Evolutionary conservation across 257 asterid genomes (phyloP).

Genomic region (Fraxinus americana): DNA sequence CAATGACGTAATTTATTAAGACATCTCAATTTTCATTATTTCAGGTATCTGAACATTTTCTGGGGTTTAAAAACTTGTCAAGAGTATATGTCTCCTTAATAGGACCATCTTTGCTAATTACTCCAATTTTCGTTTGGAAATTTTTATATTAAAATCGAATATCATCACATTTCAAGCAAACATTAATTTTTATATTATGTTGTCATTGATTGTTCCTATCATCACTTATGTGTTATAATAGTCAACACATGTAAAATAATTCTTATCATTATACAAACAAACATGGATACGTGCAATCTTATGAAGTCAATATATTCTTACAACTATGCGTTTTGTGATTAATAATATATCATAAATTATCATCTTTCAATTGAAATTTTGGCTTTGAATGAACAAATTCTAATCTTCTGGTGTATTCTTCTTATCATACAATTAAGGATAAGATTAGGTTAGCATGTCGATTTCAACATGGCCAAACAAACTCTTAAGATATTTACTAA

Average conservation of each 20-base stretch:
- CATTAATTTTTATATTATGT: too few species aligned
- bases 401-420: neutral
- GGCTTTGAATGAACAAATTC: neutral
- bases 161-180: too few species aligned
- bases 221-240: neutral
- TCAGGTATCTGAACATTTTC: too few species aligned
- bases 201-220: neutral
- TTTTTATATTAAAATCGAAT: too few species aligned
- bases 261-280: neutral
- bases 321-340: neutral
- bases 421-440: neutral
- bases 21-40: too few species aligned
- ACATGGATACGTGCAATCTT: neutral
- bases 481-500: neutral
- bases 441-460: neutral
- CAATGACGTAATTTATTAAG: too few species aligned
- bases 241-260: neutral
- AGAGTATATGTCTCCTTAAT: too few species aligned
- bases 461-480: neutral
- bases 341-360: neutral
- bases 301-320: neutral
- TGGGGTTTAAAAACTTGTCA: too few species aligned
- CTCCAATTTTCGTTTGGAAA: too few species aligned
- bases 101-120: too few species aligned
- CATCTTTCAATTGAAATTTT: neutral